Conservation (phyloP, 768 basidiomycete genomes). For the Filobasidium wieringae region DNA sequence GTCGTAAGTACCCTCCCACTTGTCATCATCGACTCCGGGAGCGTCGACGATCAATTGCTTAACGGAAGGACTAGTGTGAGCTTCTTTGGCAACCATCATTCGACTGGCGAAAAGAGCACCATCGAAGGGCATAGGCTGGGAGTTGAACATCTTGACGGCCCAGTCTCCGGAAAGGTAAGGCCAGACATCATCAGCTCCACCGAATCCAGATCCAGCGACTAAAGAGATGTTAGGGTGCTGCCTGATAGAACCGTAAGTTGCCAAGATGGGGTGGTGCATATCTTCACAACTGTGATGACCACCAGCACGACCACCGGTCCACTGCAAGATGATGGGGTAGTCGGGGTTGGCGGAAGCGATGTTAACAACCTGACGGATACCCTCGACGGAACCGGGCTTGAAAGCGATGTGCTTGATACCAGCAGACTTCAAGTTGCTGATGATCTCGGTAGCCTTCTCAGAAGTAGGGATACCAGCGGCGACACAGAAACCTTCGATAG, state of each 20-base stretch:
- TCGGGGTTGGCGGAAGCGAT: slow-evolving; percentile 87
- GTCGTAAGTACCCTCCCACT: slow-evolving; percentile 85
- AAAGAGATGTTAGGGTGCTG: slow-evolving; percentile 77
- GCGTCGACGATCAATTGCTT: slow-evolving; percentile 95
- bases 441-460: slow-evolving; percentile 95
- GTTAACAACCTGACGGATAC: slow-evolving; percentile 91
- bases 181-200: slow-evolving; percentile 81
- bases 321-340: slow-evolving; percentile 95
- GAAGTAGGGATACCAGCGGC: slow-evolving; percentile 94
- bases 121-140: slow-evolving; percentile 96
- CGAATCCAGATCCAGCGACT: slow-evolving; percentile 90
- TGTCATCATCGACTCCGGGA: slow-evolving; percentile 70
- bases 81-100: slow-evolving; percentile 98
- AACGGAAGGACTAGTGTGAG: slow-evolving; percentile 84
- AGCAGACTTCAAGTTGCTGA: slow-evolving; percentile 61
- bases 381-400: slow-evolving; percentile 97
- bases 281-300: slow-evolving; percentile 98
- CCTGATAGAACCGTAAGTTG: slow-evolving; percentile 82
- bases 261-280: slow-evolving; percentile 88
- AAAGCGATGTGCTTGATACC: slow-evolving; percentile 95
- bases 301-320: slow-evolving; percentile 98
- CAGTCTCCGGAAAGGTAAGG: slow-evolving; percentile 95
- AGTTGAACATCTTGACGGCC: slow-evolving; percentile 65
- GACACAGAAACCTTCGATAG: slow-evolving; percentile 97
- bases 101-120: slow-evolving; percentile 92